Evolutionary conservation across 176 grass and related monocot species (phyloP).

Genomic region (Musa schizocarpa): DNA sequence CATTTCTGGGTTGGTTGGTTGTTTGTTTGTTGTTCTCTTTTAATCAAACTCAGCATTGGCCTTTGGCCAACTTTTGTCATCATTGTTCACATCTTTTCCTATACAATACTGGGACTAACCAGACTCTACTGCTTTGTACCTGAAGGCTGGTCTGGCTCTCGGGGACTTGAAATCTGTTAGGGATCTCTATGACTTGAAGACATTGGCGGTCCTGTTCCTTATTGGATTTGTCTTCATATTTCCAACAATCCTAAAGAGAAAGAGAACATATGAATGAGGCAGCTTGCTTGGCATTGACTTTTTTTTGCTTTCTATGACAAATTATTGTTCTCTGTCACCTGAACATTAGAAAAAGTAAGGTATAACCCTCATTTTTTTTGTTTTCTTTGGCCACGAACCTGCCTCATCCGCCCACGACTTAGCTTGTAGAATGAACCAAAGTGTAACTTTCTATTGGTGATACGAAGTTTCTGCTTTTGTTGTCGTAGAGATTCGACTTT

Average conservation of each 20-base stretch:
- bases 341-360: too few species aligned
- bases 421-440: neutral
- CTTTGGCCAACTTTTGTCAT: neutral
- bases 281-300: too few species aligned
- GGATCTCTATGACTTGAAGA: conserved; percentile 95
- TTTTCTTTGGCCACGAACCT: too few species aligned
- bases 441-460: neutral
- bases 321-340: too few species aligned
- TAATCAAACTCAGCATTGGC: neutral
- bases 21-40: neutral
- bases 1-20: neutral
- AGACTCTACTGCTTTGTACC: neutral
- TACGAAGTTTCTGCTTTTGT: neutral
- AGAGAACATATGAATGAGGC: conserved; percentile 75
- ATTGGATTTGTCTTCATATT: conserved; percentile 70
- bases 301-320: too few species aligned
- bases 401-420: too few species aligned
- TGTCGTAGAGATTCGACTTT: neutral
- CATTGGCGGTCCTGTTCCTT: conserved; percentile 77
- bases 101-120: neutral
- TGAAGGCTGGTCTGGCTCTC: conserved; percentile 87
- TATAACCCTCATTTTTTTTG: too few species aligned
- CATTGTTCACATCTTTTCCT: neutral
- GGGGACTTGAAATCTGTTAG: conserved; percentile 87
- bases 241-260: conserved; percentile 83